A percentile compares a stretch with the other conserved stretches of the same genome.
These are phyloP conservation scores for Spergularia marina DNA, from an alignment of 148 eudicot species.

Conservation along the genomic window DNA sequence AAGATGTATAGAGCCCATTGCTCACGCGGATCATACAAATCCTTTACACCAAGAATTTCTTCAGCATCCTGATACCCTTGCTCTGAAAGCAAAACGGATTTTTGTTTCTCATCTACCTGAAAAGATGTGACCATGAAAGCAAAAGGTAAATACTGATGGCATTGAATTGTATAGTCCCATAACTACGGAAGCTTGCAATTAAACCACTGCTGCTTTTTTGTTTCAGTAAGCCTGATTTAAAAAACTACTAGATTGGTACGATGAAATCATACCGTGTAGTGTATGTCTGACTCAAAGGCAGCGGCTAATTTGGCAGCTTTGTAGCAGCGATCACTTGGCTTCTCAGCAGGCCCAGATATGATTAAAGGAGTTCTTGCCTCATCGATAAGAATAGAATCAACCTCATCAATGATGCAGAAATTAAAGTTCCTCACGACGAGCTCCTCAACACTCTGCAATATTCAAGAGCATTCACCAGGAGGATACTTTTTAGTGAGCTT, in stretches of 20 bases:
- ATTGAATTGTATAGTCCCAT: neutral
- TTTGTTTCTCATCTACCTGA: constrained; percentile 99
- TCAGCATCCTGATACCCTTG: constrained; percentile 99
- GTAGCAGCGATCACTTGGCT: constrained; percentile 95
- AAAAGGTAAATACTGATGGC: neutral
- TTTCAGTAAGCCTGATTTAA: neutral
- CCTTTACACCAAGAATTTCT: constrained; percentile 87
- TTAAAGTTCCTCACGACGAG: constrained; percentile 87
- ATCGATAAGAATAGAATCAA: constrained; percentile 96
- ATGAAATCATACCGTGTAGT: constrained; percentile 70
- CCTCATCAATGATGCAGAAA: constrained; percentile 97
- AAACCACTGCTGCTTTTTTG: too few relatives aligned
- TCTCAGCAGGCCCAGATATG: constrained; percentile 98
- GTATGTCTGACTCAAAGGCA: constrained; percentile 91
- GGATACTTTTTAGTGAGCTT: constrained; percentile 8
- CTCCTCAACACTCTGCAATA: constrained; percentile 81
- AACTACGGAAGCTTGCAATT: neutral
- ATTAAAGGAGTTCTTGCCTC: constrained; percentile 99
- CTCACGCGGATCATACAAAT: constrained; percentile 97
- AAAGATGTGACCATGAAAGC: constrained; percentile 16
- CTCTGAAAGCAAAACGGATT: constrained; percentile 80
- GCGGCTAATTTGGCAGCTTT: constrained; percentile 97
- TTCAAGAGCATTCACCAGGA: constrained; percentile 28
- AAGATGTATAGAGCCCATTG: constrained; percentile 94
- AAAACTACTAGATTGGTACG: neutral